Evolutionary conservation across 495 filamentous ascomycete genomes (phyloP), one percentile per base, ranked within the genome.

Genomic region (Talaromyces trachyspermus): DNA sequence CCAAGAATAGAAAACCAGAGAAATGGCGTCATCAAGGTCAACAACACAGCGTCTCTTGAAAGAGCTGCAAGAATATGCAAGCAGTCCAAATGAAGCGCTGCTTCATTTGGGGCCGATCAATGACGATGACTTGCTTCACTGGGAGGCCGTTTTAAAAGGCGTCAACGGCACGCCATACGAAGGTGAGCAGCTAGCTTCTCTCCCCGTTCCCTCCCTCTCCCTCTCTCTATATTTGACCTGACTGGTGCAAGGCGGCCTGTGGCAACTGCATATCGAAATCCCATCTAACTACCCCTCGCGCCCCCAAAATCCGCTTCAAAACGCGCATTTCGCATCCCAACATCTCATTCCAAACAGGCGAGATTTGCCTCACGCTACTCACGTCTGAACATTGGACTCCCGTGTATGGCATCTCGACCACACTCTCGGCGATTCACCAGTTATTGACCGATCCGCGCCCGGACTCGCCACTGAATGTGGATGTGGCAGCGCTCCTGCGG

Each of bases 361-460:
- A 95, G 61, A 92, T 98, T 61, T 97, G 92, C 57, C 77, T 97
- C 10, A 90, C 95, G 51, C 72, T 98, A 46, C 66, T 98, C 36
- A 78, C 72, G 17, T 84, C 83, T 53, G 78, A 81, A 23, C 75
- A 77, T 37, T 98, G 92, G 92, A 83, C 82, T 51, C 85, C 89
- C 24, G 78, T 84, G 24, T 94, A 92, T 58, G 91, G 84, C 23
- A 72, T 96, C 18, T 78, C 83, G 18, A 74, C 79, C 50, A 88
- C 85, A 43, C 64, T 96, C 54, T 83, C 85, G 53, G 79, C 81
- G 17, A 77, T 97, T 27, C 79, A 89, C 43, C 76, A 86, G 71
- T 66, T 98, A 55, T 69, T 95, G 46, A 80, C 72, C 33, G 78
- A 81, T 50, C 88, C 91, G 10, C 83, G 80, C 46, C 74, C 84